Evolutionary conservation across 2,329 filamentous ascomycete species (phyloP).

Genomic region (Lachnellula subtilissima): DNA sequence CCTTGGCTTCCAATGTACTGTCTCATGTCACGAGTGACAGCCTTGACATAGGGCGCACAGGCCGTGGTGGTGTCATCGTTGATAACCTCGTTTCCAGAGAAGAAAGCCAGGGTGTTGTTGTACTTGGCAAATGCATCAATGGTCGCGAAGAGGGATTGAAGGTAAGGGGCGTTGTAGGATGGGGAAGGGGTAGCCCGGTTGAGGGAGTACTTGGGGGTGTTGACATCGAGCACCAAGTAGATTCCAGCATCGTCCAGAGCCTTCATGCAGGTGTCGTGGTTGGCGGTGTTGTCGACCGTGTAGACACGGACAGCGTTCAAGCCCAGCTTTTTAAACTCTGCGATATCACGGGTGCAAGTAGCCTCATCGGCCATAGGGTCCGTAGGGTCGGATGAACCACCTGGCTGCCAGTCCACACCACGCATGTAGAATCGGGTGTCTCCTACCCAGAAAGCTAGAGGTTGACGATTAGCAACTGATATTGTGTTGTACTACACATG

Average conservation of each 20-base stretch:
- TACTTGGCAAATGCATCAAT: conserved; percentile 64
- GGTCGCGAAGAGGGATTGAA: conserved; percentile 67
- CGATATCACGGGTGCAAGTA: conserved; percentile 60
- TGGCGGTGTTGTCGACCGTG: conserved; percentile 64
- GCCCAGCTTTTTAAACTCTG: conserved; percentile 62
- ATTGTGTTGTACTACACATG: background rate
- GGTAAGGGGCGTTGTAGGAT: conserved; percentile 66
- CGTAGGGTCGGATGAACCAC: conserved; percentile 54
- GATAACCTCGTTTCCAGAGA: conserved; percentile 57
- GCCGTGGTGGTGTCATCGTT: conserved; percentile 47
- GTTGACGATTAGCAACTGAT: conserved; percentile 3
- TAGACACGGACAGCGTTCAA: conserved; percentile 71
- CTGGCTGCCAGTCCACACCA: conserved; percentile 58
- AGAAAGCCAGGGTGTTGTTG: conserved; percentile 62
- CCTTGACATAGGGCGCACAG: conserved; percentile 53
- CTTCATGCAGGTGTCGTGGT: conserved; percentile 67
- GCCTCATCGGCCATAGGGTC: conserved; percentile 59
- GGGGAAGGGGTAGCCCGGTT: conserved; percentile 52
- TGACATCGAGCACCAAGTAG: conserved; percentile 69
- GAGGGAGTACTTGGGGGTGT: conserved; percentile 67
- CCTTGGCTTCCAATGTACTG: conserved; percentile 45
- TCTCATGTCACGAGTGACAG: conserved; percentile 53
- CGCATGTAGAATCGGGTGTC: conserved; percentile 48
- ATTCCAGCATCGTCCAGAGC: conserved; percentile 64
- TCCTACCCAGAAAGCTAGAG: conserved; percentile 28